Evolutionary conservation across 768 basidiomycete genomes (phyloP).

Genomic region (Tylopilus sp.): DNA sequence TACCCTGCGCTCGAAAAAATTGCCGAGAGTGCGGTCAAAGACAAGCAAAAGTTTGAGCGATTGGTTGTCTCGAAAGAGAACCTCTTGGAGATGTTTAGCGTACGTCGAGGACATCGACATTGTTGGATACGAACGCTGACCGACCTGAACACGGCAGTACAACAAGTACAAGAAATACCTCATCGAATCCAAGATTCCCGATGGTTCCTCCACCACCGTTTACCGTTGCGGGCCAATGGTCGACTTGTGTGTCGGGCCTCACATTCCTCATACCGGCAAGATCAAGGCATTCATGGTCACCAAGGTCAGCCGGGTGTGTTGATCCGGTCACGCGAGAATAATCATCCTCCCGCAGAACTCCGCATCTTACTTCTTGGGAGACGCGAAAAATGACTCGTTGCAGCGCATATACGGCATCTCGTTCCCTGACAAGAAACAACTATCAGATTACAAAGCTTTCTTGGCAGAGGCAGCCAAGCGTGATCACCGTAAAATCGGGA

Average conservation of each 20-base stretch:
- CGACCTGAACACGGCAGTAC: slow-evolving; percentile 55
- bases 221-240: slow-evolving; percentile 99
- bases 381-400: slow-evolving; percentile 86
- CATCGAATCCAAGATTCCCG: background rate
- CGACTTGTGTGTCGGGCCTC: slow-evolving; percentile 94
- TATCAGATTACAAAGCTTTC: slow-evolving; percentile 93
- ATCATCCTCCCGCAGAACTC: slow-evolving; percentile 62
- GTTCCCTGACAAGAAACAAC: slow-evolving; percentile 96
- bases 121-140: background rate
- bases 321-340: background rate
- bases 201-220: slow-evolving; percentile 90
- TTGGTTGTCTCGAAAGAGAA: slow-evolving; percentile 91
- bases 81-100: slow-evolving; percentile 94
- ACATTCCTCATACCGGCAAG: slow-evolving; percentile 95
- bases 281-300: slow-evolving; percentile 98
- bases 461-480: slow-evolving; percentile 97
- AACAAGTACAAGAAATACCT: slow-evolving; percentile 66
- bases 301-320: slow-evolving; percentile 51
- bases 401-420: slow-evolving; percentile 98
- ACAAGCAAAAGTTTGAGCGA: slow-evolving; percentile 96
- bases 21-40: slow-evolving; percentile 85
- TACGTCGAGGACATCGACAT: slow-evolving; percentile 39
- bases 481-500: slow-evolving; percentile 95
- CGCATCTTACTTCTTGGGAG: slow-evolving; percentile 96
- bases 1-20: slow-evolving; percentile 89